These are phyloP conservation scores for Anaeramoeba flamelloides DNA, from an alignment of 78 protist genomes.

Conservation along the genomic window DNA sequence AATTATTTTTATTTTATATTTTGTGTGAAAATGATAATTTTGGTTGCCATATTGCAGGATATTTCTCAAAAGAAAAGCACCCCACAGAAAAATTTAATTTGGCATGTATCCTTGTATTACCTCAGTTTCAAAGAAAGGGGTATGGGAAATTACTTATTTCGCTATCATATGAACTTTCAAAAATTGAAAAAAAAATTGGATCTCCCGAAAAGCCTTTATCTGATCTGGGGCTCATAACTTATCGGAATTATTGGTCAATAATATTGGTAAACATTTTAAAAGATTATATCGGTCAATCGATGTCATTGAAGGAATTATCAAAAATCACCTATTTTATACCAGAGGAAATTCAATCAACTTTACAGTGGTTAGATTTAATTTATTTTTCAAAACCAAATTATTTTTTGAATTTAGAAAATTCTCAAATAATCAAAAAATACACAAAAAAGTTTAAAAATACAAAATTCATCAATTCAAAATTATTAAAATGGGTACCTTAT, in stretches of 20 bases:
- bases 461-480: no score
- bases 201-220: slow-evolving; percentile 96
- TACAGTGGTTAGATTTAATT: no score
- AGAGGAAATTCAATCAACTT: no score
- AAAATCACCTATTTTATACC: no score
- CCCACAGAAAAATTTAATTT: not conserved
- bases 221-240: slow-evolving; percentile 76
- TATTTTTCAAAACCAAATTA: no score
- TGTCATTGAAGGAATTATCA: not conserved
- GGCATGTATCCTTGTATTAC: slow-evolving; percentile 19
- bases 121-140: slow-evolving; percentile 80
- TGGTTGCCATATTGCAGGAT: slow-evolving; percentile 9
- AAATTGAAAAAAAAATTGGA: slow-evolving; percentile 67
- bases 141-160: slow-evolving; percentile 45
- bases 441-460: no score
- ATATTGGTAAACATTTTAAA: not conserved
- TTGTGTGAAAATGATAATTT: not conserved
- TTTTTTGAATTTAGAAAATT: no score
- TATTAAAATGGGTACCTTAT: no score
- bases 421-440: no score
- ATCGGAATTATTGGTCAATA: slow-evolving; percentile 23
- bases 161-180: slow-evolving; percentile 61
- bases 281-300: not conserved
- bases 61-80: slow-evolving; percentile 5
- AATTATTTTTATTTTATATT: slow-evolving; percentile 6